Conservation (phyloP, 1,284 basidiomycete species). For the Thecaphora frezii region DNA sequence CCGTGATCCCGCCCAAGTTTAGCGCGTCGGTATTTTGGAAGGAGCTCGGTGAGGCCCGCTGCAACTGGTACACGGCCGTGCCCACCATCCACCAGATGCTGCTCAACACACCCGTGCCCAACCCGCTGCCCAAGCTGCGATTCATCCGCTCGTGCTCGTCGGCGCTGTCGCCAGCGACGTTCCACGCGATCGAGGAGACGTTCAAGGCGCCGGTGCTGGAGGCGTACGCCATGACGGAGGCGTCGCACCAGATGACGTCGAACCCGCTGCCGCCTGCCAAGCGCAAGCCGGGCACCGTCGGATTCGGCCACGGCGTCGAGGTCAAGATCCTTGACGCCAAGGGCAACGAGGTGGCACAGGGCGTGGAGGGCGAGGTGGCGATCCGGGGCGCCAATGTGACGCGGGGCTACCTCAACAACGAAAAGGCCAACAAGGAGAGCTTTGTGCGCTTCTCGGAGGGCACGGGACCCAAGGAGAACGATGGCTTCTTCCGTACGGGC, state of each 20-base stretch:
- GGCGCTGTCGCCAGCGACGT: constrained; percentile 61
- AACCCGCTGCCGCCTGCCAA: constrained; percentile 58
- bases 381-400: constrained; percentile 63
- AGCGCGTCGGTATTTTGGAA: constrained; percentile 68
- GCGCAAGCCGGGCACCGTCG: constrained; percentile 62
- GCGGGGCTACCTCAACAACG: constrained; percentile 62
- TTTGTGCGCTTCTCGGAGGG: constrained; percentile 52
- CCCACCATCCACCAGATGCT: constrained; percentile 64
- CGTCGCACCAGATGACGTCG: constrained; percentile 63
- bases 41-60: constrained; percentile 60
- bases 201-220: constrained; percentile 64
- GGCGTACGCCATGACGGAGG: constrained; percentile 61
- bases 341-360: constrained; percentile 58
- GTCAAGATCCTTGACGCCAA: constrained; percentile 61
- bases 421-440: constrained; percentile 59
- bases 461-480: constrained; percentile 44
- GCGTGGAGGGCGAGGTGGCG: constrained; percentile 62
- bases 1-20: constrained; percentile 68
- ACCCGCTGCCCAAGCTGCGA: constrained; percentile 60
- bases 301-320: constrained; percentile 62
- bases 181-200: constrained; percentile 61
- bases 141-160: constrained; percentile 64
- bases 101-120: constrained; percentile 60
- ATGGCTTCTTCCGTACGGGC: constrained; percentile 66
- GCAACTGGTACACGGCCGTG: constrained; percentile 58